Percentiles rank a stretch among this genome's conserved stretches.
Evolutionary conservation across 192 early-diverging fungal genomes (phyloP).

Genomic region (Oehlia diaphana): DNA sequence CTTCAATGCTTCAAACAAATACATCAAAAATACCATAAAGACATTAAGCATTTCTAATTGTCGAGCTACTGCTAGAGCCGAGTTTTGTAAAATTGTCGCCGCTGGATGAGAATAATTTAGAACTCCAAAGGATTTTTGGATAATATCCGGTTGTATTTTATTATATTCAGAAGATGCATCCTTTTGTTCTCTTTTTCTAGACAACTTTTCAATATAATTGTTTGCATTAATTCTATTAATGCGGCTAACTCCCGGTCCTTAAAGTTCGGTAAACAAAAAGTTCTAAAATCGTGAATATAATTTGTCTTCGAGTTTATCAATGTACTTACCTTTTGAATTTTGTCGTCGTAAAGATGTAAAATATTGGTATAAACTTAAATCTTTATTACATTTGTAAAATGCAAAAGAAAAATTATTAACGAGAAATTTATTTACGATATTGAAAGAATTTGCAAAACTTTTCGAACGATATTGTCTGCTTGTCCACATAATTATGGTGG

Average conservation of each 20-base stretch:
- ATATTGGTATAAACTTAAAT: background rate
- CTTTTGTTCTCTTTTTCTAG: background rate
- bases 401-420: background rate
- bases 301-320: background rate
- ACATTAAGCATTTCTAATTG: slow-evolving; percentile 88
- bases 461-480: background rate
- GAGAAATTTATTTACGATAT: too few relatives aligned
- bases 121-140: background rate
- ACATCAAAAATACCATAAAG: slow-evolving; percentile 41
- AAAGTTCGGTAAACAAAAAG: background rate
- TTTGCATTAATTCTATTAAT: background rate
- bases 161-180: background rate
- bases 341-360: background rate
- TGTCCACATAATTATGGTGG: background rate
- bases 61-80: slow-evolving; percentile 65
- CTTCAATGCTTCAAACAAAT: background rate
- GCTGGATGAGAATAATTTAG: slow-evolving; percentile 26
- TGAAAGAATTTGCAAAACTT: background rate
- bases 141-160: background rate
- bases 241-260: background rate
- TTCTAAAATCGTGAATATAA: background rate
- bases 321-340: background rate
- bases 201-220: background rate
- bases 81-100: slow-evolving; percentile 47
- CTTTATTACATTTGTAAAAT: background rate